A percentile compares a stretch with the other conserved stretches of the same genome.
phyloP scores from a whole-genome alignment of 164 flowering plant species.

The Nelumbo lutea region DNA sequence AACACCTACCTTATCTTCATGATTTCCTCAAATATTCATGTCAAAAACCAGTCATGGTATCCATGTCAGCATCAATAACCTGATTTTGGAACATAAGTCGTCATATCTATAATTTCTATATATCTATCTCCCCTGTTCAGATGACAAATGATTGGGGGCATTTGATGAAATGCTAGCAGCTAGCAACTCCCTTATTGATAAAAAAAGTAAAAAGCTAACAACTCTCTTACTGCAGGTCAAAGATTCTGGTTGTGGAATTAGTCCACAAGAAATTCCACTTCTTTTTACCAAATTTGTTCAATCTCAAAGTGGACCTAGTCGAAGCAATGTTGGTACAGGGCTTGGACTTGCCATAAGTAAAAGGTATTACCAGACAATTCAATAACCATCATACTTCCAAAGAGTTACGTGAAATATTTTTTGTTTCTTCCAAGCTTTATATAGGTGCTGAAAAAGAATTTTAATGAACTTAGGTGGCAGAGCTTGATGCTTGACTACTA shows the following conservation, averaged over 20 bases:
- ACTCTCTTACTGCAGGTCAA: conserved; percentile 39
- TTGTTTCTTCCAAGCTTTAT: no score
- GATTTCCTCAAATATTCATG: not conserved
- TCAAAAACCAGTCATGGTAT: not conserved
- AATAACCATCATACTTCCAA: not conserved
- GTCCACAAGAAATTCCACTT: conserved; percentile 45
- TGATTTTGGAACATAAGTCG: no score
- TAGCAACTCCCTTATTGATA: not conserved
- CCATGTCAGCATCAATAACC: not conserved
- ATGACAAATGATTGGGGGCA: conserved; percentile 1
- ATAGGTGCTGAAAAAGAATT: no score
- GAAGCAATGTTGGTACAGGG: conserved; percentile 35
- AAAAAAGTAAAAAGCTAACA: not conserved
- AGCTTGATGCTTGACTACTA: no score
- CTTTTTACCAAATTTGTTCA: conserved; percentile 50
- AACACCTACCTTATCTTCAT: not conserved
- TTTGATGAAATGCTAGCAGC: not conserved
- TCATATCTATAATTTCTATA: not conserved
- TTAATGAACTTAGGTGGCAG: no score
- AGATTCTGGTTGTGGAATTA: conserved; percentile 67
- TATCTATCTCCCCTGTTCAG: not conserved
- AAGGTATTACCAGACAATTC: conserved; percentile 30
- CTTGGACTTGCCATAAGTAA: conserved; percentile 70
- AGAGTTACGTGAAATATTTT: not conserved
- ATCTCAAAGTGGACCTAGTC: conserved; percentile 28